Conservation (phyloP, 2,329 filamentous ascomycete genomes). For the Zymoseptoria ardabiliae region DNA sequence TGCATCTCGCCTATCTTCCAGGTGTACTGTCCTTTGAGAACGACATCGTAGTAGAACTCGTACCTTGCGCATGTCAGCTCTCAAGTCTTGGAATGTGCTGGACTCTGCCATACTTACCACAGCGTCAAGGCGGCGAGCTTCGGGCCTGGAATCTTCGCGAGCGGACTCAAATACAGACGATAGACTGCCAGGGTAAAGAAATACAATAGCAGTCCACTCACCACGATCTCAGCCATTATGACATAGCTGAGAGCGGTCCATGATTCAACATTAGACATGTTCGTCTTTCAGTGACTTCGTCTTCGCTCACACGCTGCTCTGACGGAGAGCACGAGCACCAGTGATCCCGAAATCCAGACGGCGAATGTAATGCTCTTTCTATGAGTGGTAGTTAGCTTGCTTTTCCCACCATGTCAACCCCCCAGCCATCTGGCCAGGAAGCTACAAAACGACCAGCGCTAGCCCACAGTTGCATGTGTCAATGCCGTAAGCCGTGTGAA, state of each 20-base stretch:
- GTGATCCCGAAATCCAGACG: not conserved
- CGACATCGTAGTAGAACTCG: conserved; percentile 13
- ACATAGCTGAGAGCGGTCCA: not conserved
- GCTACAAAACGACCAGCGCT: not conserved
- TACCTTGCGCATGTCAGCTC: conserved; percentile 2
- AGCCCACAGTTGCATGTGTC: not conserved
- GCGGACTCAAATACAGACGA: conserved; percentile 27
- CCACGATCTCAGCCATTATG: not conserved
- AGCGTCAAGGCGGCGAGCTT: conserved; percentile 29
- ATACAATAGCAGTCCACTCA: not conserved
- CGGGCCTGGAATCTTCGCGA: conserved; percentile 30
- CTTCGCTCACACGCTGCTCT: not conserved
- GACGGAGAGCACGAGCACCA: not conserved
- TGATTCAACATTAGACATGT: not conserved
- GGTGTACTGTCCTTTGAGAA: conserved; percentile 8
- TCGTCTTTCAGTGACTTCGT: not conserved
- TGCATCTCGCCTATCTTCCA: conserved; percentile 11
- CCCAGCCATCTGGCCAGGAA: not conserved
- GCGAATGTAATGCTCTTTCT: not conserved
- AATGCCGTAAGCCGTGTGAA: not conserved
- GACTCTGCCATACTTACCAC: not conserved
- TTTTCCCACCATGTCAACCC: not conserved
- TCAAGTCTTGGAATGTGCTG: not conserved
- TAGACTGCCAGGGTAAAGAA: conserved; percentile 9
- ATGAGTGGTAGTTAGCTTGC: not conserved